phyloP scores from a whole-genome alignment of 495 filamentous ascomycete species.

The Tetracladium marchalianum region DNA sequence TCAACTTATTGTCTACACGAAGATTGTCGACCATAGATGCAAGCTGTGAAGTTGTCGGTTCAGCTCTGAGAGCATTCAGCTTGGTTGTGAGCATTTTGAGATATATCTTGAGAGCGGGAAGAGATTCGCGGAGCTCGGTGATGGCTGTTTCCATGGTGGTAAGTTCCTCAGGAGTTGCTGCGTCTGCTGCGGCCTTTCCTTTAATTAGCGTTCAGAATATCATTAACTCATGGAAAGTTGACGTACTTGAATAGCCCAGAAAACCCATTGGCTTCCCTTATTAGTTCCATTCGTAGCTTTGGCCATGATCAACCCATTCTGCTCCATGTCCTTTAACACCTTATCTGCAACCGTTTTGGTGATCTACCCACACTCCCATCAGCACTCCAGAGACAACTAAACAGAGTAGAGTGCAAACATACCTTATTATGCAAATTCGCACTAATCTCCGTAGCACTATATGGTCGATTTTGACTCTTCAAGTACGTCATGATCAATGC shows the following conservation, averaged over 20 bases:
- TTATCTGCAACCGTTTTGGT: slow-evolving; percentile 57
- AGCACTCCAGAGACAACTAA: neutral
- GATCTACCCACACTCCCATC: slow-evolving; percentile 23
- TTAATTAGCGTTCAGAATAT: slow-evolving; percentile 1
- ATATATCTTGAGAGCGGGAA: slow-evolving; percentile 34
- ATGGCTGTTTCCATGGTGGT: slow-evolving; percentile 40
- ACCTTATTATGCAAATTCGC: slow-evolving; percentile 55
- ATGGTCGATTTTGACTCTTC: slow-evolving; percentile 12
- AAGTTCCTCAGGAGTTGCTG: slow-evolving; percentile 33
- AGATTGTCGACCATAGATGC: slow-evolving; percentile 33
- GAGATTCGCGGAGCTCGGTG: slow-evolving; percentile 35
- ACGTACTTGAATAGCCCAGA: slow-evolving; percentile 35
- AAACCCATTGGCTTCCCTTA: slow-evolving; percentile 20
- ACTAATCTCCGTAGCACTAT: slow-evolving; percentile 48
- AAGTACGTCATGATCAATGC: slow-evolving; percentile 12
- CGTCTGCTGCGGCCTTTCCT: slow-evolving; percentile 39
- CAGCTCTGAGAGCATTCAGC: slow-evolving; percentile 36
- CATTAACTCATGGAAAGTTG: too few species aligned
- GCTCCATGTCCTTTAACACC: slow-evolving; percentile 51
- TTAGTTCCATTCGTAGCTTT: slow-evolving; percentile 28
- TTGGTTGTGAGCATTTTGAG: slow-evolving; percentile 42
- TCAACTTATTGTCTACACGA: slow-evolving; percentile 32
- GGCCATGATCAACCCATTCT: slow-evolving; percentile 47
- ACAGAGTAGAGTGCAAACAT: neutral
- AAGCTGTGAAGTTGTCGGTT: slow-evolving; percentile 43